Percentiles rank a stretch among this genome's conserved stretches.
phyloP scores from a whole-genome alignment of 2,329 filamentous ascomycete genomes.

The Botrytis galanthina region DNA sequence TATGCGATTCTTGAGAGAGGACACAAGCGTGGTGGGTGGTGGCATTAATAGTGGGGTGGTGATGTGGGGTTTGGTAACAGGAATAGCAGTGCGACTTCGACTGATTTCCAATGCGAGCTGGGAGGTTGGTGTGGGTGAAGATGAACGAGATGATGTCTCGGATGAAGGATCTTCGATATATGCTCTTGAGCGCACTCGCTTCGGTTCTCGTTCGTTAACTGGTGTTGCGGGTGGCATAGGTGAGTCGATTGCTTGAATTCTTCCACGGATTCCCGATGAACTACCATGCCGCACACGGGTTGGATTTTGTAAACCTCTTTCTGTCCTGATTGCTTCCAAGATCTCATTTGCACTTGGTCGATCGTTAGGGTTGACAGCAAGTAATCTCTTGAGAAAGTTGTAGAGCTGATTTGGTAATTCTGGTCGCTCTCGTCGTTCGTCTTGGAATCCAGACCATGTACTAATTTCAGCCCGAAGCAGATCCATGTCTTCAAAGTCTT shows the following conservation, averaged over 20 bases:
- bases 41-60: slow-evolving; percentile 44
- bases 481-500: slow-evolving; percentile 90
- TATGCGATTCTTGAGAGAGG: slow-evolving; percentile 34
- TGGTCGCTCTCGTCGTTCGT: slow-evolving; percentile 68
- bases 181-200: slow-evolving; percentile 29
- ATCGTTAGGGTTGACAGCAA: slow-evolving; percentile 72
- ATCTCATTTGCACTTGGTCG: slow-evolving; percentile 87
- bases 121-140: slow-evolving; percentile 25
- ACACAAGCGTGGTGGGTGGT: slow-evolving; percentile 39
- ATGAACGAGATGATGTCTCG: slow-evolving; percentile 25
- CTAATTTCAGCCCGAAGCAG: slow-evolving; percentile 81
- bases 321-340: slow-evolving; percentile 45
- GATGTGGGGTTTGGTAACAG: slow-evolving; percentile 18
- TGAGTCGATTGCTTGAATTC: slow-evolving; percentile 38
- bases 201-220: slow-evolving; percentile 32
- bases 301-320: slow-evolving; percentile 36
- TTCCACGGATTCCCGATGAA: slow-evolving; percentile 30
- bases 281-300: slow-evolving; percentile 32
- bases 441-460: slow-evolving; percentile 82
- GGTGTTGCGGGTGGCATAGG: slow-evolving; percentile 34
- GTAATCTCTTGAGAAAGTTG: slow-evolving; percentile 73
- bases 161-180: slow-evolving; percentile 35
- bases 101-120: slow-evolving; percentile 29
- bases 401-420: slow-evolving; percentile 88
- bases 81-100: slow-evolving; percentile 11